Base-by-base conservation (phyloP, 1,284 basidiomycete genomes). In the Cystobasidiaceae sp. region DNA sequence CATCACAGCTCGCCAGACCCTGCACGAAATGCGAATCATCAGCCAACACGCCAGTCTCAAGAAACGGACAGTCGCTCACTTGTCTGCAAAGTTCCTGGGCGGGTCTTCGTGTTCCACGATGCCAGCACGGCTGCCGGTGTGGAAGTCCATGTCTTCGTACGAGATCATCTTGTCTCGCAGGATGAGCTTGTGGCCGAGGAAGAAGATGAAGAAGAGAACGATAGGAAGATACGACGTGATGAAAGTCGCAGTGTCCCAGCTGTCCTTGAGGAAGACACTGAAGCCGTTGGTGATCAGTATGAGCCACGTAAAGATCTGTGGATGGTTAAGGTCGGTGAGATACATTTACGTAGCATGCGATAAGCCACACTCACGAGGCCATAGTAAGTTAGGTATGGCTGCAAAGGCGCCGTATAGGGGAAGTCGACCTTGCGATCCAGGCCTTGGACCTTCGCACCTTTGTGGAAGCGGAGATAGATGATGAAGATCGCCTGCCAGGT, bases 401-500 rank as follows among this genome's bases (percentile, higher is more conserved):
- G 83, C 23, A 86, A 56, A 19, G 74, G 75, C 4, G 83, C 83
- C 5, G 73, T 73, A 75, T 82, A 92, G 0, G 90, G 90, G 8
- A 94, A 81, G 2, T 77, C 80, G 15, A 19, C 32, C 5, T 68
- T 77, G 54, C 90, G 81, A 68, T 86, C 81, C 68, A 85, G 82
- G 25, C 87, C 87, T 74, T 93, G 91, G 1, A 78, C 85, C 73
- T 86, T 85, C 75, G 88, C 75, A 43, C 89, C 91, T 5, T 79
- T 74, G 74, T 89, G 81, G 80, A 93, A 93, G 39, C 88, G 85
- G 63, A 90, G 76, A 76, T 91, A 91, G 6, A 86, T 88, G 57
- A 90, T 70, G 39, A 80, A 81, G 73, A 93, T 93, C 68, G 85
- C 88, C 73, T 88, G 86, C 91, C 91, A 94, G 11, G 87, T 88